Conservation (phyloP, 805 yeast species). For the Candida namnaoensis region DNA sequence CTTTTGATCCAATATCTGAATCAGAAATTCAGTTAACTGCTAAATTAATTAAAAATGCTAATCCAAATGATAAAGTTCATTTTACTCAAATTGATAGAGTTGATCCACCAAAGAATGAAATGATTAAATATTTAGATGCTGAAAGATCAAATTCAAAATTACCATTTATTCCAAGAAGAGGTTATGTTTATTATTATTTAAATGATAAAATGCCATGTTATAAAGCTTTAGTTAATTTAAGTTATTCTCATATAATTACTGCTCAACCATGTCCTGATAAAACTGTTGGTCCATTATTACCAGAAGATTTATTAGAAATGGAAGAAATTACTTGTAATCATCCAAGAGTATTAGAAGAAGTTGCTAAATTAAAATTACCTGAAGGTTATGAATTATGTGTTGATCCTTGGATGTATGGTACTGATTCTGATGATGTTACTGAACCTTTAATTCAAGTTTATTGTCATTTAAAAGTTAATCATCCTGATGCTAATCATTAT, state of each 20-base stretch:
- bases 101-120: constrained; percentile 67
- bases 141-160: constrained; percentile 40
- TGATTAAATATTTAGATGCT: constrained; percentile 54
- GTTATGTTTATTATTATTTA: constrained; percentile 52
- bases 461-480: constrained; percentile 60
- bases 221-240: constrained; percentile 60
- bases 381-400: constrained; percentile 37
- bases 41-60: constrained; percentile 46
- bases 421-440: constrained; percentile 38
- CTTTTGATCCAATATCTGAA: constrained; percentile 47
- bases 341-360: constrained; percentile 51
- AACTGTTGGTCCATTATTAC: constrained; percentile 56
- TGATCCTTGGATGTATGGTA: constrained; percentile 79
- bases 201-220: constrained; percentile 38
- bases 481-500: constrained; percentile 60
- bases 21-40: constrained; percentile 43
- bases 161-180: constrained; percentile 53
- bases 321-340: constrained; percentile 41
- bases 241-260: constrained; percentile 47
- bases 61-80: constrained; percentile 43
- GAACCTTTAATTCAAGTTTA: constrained; percentile 55
- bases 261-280: constrained; percentile 51
- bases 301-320: constrained; percentile 44
- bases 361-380: constrained; percentile 56
- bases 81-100: constrained; percentile 51